Evolutionary conservation across 768 basidiomycete genomes (phyloP), one percentile per base, ranked within the genome.

Genomic region (Lenzites betulinus): DNA sequence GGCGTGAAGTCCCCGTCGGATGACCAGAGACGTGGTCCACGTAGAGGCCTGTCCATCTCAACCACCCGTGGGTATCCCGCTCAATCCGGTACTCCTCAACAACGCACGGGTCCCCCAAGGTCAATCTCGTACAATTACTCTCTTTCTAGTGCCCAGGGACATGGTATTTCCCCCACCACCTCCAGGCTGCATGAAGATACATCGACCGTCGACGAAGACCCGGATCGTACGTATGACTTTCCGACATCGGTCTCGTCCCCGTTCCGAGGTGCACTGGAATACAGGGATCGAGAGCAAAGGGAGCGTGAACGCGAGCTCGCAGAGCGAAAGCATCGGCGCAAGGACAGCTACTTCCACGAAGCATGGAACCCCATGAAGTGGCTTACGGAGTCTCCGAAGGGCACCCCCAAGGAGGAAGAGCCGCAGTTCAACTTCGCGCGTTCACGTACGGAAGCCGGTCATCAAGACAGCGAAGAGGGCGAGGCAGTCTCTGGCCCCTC

Each of bases 21-120:
- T 22, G 61, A 63, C 33, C 23, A 59, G 41, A 51, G 49, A 43
- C 50, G 54, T 2, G 39, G 41, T 1, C 28, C 55, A 4, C 57
- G 52, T 20, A 59, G 65, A 26, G 50, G 52, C 20, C 41, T 58
- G 12, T 62, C 62, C 6, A 44, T 57, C 2, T 67, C 66, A 4
- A 59, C 51, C 7, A 58, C 54, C 20, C 55, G 56, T 1, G 47
- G 56, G 1, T 16, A 43, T n/a, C 43, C 51, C 12, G 51, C 63
- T 18, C 59, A 64, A 18, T 64, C 66, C 3, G 63, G 62, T 16
- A 85, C 87, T 0, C 89, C 90, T 25, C 83, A 87, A 7, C 76
- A 77, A 50, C 78, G 89, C 52, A 90, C 89, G 4, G 90, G 89
- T 13, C 88, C 89, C 33, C 90, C 89, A 4, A 81, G 89, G 41